These are phyloP conservation scores for Eragrostis tef DNA, from an alignment of 202 grass and related monocot species.

Conservation along the genomic window DNA sequence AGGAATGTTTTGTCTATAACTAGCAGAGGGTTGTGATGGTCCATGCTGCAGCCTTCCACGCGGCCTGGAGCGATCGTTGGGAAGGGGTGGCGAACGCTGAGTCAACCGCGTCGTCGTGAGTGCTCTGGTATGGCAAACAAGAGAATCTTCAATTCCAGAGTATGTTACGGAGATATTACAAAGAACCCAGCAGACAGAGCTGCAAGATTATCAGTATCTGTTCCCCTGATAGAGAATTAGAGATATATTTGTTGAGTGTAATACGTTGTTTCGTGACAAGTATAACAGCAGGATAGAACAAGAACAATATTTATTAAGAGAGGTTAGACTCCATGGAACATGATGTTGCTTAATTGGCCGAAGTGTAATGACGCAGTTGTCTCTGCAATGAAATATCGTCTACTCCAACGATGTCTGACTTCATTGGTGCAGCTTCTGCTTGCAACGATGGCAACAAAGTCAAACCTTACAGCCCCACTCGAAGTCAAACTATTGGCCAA, in stretches of 20 bases:
- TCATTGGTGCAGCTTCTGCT: slow-evolving; percentile 13
- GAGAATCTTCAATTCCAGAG: too few relatives aligned
- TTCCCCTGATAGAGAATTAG: too few relatives aligned
- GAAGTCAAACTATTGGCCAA: slow-evolving; percentile 16
- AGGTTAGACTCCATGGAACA: slow-evolving; percentile 1
- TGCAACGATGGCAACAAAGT: slow-evolving; percentile 38
- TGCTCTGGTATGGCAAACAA: too few relatives aligned
- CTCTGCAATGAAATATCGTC: slow-evolving; percentile 14
- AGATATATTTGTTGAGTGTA: too few relatives aligned
- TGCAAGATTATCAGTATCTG: too few relatives aligned
- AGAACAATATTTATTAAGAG: not conserved
- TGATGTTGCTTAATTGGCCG: slow-evolving; percentile 27
- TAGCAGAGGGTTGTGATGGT: too few relatives aligned
- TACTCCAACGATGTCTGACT: slow-evolving; percentile 18
- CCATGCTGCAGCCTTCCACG: not conserved
- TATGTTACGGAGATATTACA: too few relatives aligned
- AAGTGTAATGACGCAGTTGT: slow-evolving; percentile 15
- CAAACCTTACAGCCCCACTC: slow-evolving; percentile 39
- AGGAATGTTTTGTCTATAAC: not conserved
- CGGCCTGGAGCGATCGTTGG: not conserved
- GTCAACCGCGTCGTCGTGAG: not conserved
- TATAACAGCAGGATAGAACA: not conserved
- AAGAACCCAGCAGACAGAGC: too few relatives aligned
- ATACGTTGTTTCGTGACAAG: slow-evolving; percentile 1
- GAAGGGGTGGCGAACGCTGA: not conserved